These are phyloP conservation scores for Phytophthora capsici DNA, from an alignment of 352 stramenopile species.

Conservation along the genomic window DNA sequence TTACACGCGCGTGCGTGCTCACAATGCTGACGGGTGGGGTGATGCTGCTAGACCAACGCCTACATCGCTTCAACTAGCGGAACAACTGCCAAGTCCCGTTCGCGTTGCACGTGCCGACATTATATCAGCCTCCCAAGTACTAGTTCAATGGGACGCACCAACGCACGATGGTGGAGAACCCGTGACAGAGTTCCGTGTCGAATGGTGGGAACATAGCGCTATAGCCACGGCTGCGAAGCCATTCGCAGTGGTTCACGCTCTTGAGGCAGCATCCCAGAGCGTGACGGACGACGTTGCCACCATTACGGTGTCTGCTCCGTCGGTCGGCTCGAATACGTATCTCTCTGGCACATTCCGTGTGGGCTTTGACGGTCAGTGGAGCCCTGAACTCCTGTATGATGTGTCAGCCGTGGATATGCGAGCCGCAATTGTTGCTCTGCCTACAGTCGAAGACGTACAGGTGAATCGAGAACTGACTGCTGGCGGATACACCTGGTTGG, in stretches of 20 bases:
- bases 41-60: conserved; percentile 46
- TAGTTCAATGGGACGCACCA: conserved; percentile 83
- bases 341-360: conserved; percentile 90
- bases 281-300: conserved; percentile 66
- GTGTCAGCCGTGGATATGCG: conserved; percentile 86
- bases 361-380: conserved; percentile 89
- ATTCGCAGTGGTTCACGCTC: conserved; percentile 58
- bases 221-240: conserved; percentile 47
- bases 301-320: conserved; percentile 76
- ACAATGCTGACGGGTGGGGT: conserved; percentile 66
- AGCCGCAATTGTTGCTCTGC: conserved; percentile 48
- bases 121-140: conserved; percentile 62
- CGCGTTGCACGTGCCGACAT: conserved; percentile 47
- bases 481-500: conserved; percentile 82
- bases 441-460: conserved; percentile 61
- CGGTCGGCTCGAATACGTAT: conserved; percentile 43
- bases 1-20: conserved; percentile 62
- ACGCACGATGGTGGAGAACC: conserved; percentile 65
- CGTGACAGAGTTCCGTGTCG: conserved; percentile 83
- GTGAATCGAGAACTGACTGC: conserved; percentile 63
- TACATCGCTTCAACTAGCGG: conserved; percentile 53
- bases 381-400: conserved; percentile 86
- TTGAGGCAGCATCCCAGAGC: conserved; percentile 37
- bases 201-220: conserved; percentile 60
- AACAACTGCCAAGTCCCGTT: conserved; percentile 57